Percentiles rank a stretch among this genome's conserved stretches.
Evolutionary conservation across 768 basidiomycete species (phyloP).

Genomic region (Pleurotus djamor): DNA sequence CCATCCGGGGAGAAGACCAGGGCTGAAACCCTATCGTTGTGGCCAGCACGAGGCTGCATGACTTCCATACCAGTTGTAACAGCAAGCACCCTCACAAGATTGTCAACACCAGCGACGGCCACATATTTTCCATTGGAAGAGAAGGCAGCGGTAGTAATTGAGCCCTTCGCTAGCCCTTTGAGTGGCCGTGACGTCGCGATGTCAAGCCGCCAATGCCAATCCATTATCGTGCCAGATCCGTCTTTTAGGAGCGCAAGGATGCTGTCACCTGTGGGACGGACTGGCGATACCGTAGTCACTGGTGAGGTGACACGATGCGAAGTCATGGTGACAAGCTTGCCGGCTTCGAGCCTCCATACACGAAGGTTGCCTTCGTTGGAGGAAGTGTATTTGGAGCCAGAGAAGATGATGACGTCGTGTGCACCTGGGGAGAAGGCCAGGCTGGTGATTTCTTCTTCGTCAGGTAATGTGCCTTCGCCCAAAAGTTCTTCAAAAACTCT

Average conservation of each 20-base stretch:
- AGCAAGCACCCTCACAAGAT: background rate
- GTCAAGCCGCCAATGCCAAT: background rate
- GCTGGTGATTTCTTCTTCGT: background rate
- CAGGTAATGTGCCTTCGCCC: background rate
- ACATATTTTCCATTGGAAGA: background rate
- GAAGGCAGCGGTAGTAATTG: background rate
- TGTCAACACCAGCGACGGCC: background rate
- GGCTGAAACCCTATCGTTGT: background rate
- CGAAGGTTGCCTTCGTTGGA: background rate
- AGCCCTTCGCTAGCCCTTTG: background rate
- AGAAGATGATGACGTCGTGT: background rate
- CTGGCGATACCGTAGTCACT: background rate
- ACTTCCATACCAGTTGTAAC: background rate
- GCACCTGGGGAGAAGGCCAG: background rate
- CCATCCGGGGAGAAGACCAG: conserved; percentile 3
- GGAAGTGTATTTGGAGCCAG: background rate
- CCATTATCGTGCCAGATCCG: background rate
- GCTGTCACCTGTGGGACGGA: background rate
- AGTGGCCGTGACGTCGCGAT: background rate
- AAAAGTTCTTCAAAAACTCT: background rate
- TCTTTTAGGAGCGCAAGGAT: background rate
- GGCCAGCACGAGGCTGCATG: background rate
- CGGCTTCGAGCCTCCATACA: background rate
- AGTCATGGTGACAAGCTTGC: background rate
- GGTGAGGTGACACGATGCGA: background rate